These are phyloP conservation scores for Aspergillus fumigatus DNA, from an alignment of 2,329 filamentous ascomycete genomes.

Conservation along the genomic window DNA sequence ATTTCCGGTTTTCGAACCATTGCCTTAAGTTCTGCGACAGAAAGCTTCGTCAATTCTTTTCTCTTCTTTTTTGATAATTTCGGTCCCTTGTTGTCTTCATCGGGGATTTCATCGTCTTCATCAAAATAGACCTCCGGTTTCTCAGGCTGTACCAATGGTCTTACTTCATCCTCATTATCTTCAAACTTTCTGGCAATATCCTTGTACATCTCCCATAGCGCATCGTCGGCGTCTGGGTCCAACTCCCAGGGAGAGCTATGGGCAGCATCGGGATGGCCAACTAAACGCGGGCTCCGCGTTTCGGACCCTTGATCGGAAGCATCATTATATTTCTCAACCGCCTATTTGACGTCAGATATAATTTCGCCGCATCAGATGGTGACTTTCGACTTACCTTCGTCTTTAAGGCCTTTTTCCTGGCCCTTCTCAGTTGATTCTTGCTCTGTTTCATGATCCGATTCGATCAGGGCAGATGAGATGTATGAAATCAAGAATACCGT, in stretches of 20 bases:
- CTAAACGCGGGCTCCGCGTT: constrained; percentile 7
- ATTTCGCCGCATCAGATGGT: neutral
- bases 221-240: constrained; percentile 62
- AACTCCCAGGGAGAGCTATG: constrained; percentile 37
- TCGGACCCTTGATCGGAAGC: constrained; percentile 3
- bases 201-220: constrained; percentile 78
- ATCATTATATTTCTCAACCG: constrained; percentile 11
- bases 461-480: neutral
- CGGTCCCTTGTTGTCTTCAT: constrained; percentile 61
- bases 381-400: constrained; percentile 47
- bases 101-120: constrained; percentile 80
- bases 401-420: constrained; percentile 92
- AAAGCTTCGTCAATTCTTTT: constrained; percentile 86
- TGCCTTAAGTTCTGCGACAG: constrained; percentile 91
- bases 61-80: constrained; percentile 92
- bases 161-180: constrained; percentile 58
- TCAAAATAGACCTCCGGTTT: constrained; percentile 82
- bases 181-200: constrained; percentile 78
- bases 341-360: constrained; percentile 27
- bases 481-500: neutral
- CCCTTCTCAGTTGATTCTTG: constrained; percentile 90
- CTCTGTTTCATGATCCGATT: constrained; percentile 60
- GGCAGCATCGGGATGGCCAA: constrained; percentile 36
- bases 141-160: constrained; percentile 61
- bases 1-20: constrained; percentile 86